Evolutionary conservation across 805 yeast genomes (phyloP), one percentile per base, ranked within the genome.

Genomic region (Candida chilensis): DNA sequence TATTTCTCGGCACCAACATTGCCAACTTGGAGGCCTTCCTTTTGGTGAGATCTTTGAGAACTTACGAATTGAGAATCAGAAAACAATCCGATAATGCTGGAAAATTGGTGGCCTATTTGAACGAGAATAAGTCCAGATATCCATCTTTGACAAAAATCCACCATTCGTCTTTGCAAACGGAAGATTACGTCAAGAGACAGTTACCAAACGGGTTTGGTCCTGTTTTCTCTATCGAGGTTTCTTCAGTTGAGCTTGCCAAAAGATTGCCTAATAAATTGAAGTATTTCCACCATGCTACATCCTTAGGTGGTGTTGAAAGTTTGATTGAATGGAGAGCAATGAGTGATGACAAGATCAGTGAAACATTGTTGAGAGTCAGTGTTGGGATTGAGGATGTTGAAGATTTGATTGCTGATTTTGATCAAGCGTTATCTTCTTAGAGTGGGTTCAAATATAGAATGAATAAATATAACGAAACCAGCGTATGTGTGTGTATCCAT

Each of bases 281-380:
- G 40, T 71, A 70, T 38, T 86, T 87, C 60, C 80, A 78, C 41
- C 97, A 88, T 54, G 95, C 96, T 4, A 87, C 96, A 1, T 85
- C 95, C 2, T 61, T 90, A 17, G 96, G 96, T 24, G 95, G 96
- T 15, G 84, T 82, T 10, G 96, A 90, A 54, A 80, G 94, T 27
- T 60, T 87, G 45, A 74, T 88, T 34, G 96, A 88, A 54, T 86
- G 95, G 95, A 73, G 96, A 47, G 78, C 85, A 0, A 47, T 88
- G 56, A 68, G 80, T 16, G 90, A 86, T 47, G 48, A 68, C 2
- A 39, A 55, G 4, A 79, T 77, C 10, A 60, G 69, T 14, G 67
- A 71, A 15, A 67, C 71, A 1, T 50, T 86, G 28, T 52, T 88
- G 24, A 69, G 96, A 52, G 57, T 88, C 5, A 82, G 94, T 36